These are phyloP conservation scores for Fusarium sarcochroum DNA, from an alignment of 2,329 filamentous ascomycete genomes.

Conservation along the genomic window DNA sequence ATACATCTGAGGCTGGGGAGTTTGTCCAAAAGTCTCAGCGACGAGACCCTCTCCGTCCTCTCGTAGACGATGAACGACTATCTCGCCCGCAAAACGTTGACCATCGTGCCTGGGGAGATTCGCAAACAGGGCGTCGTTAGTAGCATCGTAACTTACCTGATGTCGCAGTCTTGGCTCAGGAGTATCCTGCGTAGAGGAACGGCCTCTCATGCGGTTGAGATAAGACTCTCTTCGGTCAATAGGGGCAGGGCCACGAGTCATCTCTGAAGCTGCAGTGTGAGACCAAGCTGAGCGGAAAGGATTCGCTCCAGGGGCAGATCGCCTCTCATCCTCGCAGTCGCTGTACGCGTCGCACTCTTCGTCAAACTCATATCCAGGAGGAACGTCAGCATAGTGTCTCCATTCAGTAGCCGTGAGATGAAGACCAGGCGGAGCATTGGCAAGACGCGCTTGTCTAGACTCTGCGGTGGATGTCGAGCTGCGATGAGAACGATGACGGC, in stretches of 20 bases:
- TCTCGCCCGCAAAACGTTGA: slow-evolving; percentile 21
- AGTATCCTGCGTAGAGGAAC: background rate
- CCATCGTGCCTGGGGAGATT: slow-evolving; percentile 27
- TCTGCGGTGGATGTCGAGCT: background rate
- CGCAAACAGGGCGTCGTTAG: slow-evolving; percentile 32
- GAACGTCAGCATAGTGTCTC: slow-evolving; percentile 14
- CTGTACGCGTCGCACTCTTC: background rate
- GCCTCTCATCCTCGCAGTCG: background rate
- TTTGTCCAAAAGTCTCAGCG: slow-evolving; percentile 1
- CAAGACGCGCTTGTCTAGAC: slow-evolving; percentile 7
- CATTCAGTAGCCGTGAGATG: slow-evolving; percentile 17
- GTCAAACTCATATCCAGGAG: background rate
- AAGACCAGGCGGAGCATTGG: slow-evolving; percentile 11
- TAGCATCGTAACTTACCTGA: slow-evolving; percentile 32
- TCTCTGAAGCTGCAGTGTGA: slow-evolving; percentile 2
- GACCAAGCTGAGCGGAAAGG: slow-evolving; percentile 24
- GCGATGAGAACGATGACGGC: background rate
- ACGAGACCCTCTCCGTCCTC: background rate
- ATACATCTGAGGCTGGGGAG: background rate
- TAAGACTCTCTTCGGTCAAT: background rate
- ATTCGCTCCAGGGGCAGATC: background rate
- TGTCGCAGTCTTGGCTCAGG: slow-evolving; percentile 7
- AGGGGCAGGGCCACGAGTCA: slow-evolving; percentile 4
- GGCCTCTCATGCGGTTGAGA: background rate
- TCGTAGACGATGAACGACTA: slow-evolving; percentile 24